A percentile compares a stretch with the other conserved stretches of the same genome.
These are phyloP conservation scores for Pseudocercospora pini-densiflorae DNA, from an alignment of 2,329 filamentous ascomycete species.

Conservation along the genomic window DNA sequence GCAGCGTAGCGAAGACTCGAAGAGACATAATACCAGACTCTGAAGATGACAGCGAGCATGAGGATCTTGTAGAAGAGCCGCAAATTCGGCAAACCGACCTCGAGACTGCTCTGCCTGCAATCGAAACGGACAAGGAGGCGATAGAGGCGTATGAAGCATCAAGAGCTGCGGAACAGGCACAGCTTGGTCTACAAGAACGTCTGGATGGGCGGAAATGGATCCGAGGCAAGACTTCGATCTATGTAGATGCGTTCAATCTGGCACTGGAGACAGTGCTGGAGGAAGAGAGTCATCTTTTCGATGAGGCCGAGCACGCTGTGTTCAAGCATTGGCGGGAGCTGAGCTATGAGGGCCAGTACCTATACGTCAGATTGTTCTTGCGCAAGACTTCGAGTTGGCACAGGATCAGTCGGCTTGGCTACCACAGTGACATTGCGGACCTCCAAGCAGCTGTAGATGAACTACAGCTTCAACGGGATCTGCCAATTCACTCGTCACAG, in stretches of 20 bases:
- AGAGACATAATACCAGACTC: constrained; percentile 37
- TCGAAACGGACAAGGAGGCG: constrained; percentile 70
- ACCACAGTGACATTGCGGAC: constrained; percentile 82
- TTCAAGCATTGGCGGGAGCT: constrained; percentile 77
- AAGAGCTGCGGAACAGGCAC: constrained; percentile 58
- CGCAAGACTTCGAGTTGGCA: constrained; percentile 94
- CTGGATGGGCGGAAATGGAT: constrained; percentile 68
- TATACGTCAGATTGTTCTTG: constrained; percentile 93
- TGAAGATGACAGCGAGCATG: constrained; percentile 38
- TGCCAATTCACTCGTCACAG: constrained; percentile 56
- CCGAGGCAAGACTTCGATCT: constrained; percentile 83
- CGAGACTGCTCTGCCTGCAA: constrained; percentile 70
- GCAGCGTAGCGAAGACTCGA: constrained; percentile 23
- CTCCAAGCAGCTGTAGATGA: constrained; percentile 66
- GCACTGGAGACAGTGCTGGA: constrained; percentile 86
- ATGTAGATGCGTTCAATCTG: constrained; percentile 96
- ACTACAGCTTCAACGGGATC: constrained; percentile 62
- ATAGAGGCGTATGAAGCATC: constrained; percentile 80
- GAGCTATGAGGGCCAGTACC: constrained; percentile 84
- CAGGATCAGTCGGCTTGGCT: constrained; percentile 75
- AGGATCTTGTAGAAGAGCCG: constrained; percentile 28
- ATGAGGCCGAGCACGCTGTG: constrained; percentile 74
- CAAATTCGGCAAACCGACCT: constrained; percentile 64
- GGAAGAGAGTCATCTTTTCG: constrained; percentile 87
- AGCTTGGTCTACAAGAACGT: constrained; percentile 51